Base-by-base conservation (phyloP, 2,329 filamentous ascomycete genomes). In the Nemania sp. region DNA sequence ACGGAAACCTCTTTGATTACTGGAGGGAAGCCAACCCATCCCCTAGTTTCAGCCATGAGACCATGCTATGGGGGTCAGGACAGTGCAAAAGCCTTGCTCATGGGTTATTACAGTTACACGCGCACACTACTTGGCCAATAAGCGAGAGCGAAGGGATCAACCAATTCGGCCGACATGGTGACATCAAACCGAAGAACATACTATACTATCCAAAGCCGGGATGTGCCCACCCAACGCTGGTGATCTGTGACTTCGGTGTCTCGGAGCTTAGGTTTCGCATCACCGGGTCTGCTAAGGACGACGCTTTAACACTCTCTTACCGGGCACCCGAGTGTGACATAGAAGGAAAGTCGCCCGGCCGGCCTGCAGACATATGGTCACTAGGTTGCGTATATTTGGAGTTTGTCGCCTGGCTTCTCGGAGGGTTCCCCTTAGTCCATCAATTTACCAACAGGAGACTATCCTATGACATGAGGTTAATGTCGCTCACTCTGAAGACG, bases 381-480 rank as follows among this genome's bases (percentile, higher is more conserved):
- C 18, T 69, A 13, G 62, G 57, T 20, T 66, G 62, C 26, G 62
- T 66, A 6, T 69, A 32, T 26, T 4, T 69, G 20, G 57, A 62
- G n/a, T 69, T 69, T 24, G 38, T 69, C n/a, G 35, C 62, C 2
- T 69, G 66, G 66, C 11, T 62, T 2, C 62, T 66, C 1, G 66
- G 58, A 2, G 60, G 66, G 2, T 3, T 24, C 18, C 7, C n/a
- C 2, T 55, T 68, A 10, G 2, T 63, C 13, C 5, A 18, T 4
- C 10, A 53, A 11, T 67, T 67, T 27, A 15, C 47, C 41, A 2
- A 18, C 2, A 4, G 7, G 2, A n/a, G 41, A 45, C n/a, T 2
- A 20, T 45, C 41, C 4, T 15, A 13, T 7, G 41, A 45, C 15
- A n/a, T n/a, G 15, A 45, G 15, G 41, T 32, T 32, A 32, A 32